Base-by-base conservation (phyloP, 441 rosid species). In the Gossypium laxum region DNA sequence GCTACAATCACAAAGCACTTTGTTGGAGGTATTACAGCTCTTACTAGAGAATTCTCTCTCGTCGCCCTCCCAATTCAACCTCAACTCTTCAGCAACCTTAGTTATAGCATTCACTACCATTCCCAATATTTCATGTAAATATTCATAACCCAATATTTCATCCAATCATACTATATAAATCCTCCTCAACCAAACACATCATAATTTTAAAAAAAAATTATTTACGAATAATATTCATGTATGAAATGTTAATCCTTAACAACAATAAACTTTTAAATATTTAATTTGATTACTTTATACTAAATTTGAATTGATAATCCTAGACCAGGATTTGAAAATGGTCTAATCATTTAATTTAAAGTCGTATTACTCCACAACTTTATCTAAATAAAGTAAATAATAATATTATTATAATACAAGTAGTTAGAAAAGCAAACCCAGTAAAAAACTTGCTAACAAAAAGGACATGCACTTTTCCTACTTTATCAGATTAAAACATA, bases 51-150 rank as follows among this genome's bases (percentile, higher is more conserved):
- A 64, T n/a, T 45, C 54, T 21, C 0, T 43, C 69, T 64, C 34
- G 7, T 64, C 69, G 5, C 69, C 47, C 50, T 64, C 69, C 69
- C 69, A 64, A 21, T 26, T 64, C 55, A 64, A 45, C 34, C 55
- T 64, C 55, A 64, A 12, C 0, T 30, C 55, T 21, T 1, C 18
- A 5, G 55, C 69, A 22, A 64, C 34, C 1, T 0, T 22, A n/a
- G 45, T 64, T 52, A 64, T 64, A 12, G 69, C 69, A 12, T 45
- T 2, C 69, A 43, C 69, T 64, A 43, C 3, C 17, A 19, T 2
- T 4, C 3, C 7, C 15, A 19, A 43, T 41, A 1, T 11, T 1
- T 4, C 28, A 10, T 0, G 51, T 62, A 18, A 62, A 48, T 3
- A 14, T 41, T 41, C 6, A 5, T 30, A 4, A 30, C 7, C 6